These are phyloP conservation scores for Xylaria intraflava DNA, from an alignment of 495 filamentous ascomycete genomes.

Conservation along the genomic window DNA sequence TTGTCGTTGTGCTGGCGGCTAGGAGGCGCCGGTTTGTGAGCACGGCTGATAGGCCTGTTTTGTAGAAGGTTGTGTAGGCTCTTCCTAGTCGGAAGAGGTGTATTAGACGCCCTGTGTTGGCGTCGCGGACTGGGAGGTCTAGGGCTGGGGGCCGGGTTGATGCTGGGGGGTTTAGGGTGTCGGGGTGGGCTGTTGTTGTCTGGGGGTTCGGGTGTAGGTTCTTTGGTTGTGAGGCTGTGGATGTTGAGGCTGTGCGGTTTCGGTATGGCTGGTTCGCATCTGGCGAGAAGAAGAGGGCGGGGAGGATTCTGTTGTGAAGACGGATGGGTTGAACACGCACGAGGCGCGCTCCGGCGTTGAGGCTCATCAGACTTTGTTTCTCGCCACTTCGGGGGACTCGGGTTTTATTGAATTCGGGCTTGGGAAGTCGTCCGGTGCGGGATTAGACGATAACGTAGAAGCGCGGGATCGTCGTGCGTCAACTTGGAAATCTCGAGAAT, in stretches of 20 bases:
- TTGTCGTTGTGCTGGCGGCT: too few species aligned
- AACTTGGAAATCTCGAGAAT: too few species aligned
- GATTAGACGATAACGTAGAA: background rate
- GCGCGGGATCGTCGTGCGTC: too few species aligned
- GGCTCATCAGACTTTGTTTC: slow-evolving; percentile 4
- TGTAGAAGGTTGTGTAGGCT: slow-evolving; percentile 74
- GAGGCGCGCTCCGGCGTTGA: slow-evolving; percentile 9
- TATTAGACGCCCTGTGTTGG: slow-evolving; percentile 29
- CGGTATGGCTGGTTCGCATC: background rate
- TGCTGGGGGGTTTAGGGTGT: slow-evolving; percentile 50
- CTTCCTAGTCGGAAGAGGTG: slow-evolving; percentile 49
- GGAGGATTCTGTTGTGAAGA: background rate
- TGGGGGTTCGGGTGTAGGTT: background rate
- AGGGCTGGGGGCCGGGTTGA: slow-evolving; percentile 55
- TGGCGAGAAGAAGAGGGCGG: background rate
- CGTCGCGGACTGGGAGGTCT: slow-evolving; percentile 38
- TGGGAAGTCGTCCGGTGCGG: background rate
- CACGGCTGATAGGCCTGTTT: slow-evolving; percentile 68
- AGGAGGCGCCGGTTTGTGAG: slow-evolving; percentile 54
- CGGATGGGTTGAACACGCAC: slow-evolving; percentile 3
- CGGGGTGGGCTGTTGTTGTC: background rate
- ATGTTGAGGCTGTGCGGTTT: background rate
- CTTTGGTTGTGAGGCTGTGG: background rate
- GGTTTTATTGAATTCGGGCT: background rate
- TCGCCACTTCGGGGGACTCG: background rate